phyloP scores from a whole-genome alignment of 192 early-diverging fungal species.

The Coemansia sp. region DNA sequence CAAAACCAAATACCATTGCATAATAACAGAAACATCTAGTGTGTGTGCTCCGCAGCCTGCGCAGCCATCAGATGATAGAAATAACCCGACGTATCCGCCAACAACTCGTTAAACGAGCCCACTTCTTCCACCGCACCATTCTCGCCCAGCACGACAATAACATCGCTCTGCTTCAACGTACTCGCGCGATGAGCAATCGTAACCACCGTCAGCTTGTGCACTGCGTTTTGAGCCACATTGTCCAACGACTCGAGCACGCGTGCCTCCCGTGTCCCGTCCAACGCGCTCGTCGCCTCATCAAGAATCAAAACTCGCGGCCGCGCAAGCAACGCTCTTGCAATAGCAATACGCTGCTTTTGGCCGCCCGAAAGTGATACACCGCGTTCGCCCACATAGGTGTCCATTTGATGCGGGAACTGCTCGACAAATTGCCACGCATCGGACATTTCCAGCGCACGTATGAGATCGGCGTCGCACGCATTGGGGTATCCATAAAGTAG shows the following conservation, averaged over 20 bases:
- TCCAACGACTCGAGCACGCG: constrained; percentile 68
- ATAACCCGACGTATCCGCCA: constrained; percentile 58
- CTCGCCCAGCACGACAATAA: constrained; percentile 63
- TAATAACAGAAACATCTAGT: background rate
- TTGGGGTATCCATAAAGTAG: constrained; percentile 61
- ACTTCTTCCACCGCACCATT: constrained; percentile 63
- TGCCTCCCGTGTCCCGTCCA: constrained; percentile 69
- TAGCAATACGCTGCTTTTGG: constrained; percentile 65
- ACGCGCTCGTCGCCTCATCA: constrained; percentile 77
- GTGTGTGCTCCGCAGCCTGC: constrained; percentile 38
- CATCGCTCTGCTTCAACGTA: constrained; percentile 75
- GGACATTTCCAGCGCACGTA: constrained; percentile 49
- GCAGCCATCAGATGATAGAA: constrained; percentile 49
- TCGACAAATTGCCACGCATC: constrained; percentile 65
- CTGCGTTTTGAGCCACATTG: constrained; percentile 11
- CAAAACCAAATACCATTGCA: background rate
- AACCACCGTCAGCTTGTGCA: constrained; percentile 65
- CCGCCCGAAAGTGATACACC: constrained; percentile 62
- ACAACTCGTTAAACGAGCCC: constrained; percentile 67
- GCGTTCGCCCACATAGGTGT: constrained; percentile 89
- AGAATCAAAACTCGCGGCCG: constrained; percentile 71
- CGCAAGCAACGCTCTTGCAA: constrained; percentile 79
- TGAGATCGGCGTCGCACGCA: constrained; percentile 70
- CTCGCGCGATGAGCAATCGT: constrained; percentile 74
- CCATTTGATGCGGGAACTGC: constrained; percentile 73